Percentiles rank a stretch among this genome's conserved stretches.
Evolutionary conservation across 176 grass and related monocot species (phyloP).

Genomic region (Eleusine coracana): DNA sequence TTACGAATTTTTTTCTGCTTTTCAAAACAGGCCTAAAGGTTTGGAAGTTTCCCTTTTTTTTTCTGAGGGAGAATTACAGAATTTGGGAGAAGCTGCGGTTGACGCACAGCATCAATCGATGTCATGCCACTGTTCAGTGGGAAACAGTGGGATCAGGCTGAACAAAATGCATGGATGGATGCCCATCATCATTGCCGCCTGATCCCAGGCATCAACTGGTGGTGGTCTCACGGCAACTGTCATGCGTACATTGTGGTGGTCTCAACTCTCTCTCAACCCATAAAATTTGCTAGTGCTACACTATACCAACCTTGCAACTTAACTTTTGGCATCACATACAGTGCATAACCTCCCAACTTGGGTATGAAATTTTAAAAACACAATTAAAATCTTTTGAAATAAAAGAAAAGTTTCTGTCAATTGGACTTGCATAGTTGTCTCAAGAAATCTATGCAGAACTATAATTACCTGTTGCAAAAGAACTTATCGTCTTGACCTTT

Average conservation of each 20-base stretch:
- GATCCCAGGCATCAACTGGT: constrained; percentile 42
- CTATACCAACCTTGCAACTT: constrained; percentile 32
- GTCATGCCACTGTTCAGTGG: constrained; percentile 25
- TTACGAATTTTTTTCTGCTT: not conserved
- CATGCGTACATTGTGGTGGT: constrained; percentile 43
- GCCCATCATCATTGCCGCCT: constrained; percentile 36
- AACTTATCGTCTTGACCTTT: constrained; percentile 53
- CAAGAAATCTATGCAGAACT: not conserved
- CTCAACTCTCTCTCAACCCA: constrained; percentile 16
- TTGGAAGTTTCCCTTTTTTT: not conserved
- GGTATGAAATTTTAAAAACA: not conserved
- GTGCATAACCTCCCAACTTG: not conserved
- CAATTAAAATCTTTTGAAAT: not conserved
- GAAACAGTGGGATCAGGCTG: constrained; percentile 26
- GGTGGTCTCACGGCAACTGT: constrained; percentile 40
- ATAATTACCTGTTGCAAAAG: constrained; percentile 76
- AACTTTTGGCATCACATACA: constrained; percentile 17
- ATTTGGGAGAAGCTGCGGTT: not conserved
- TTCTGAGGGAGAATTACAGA: too few species aligned
- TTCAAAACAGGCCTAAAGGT: not conserved
- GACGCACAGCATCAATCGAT: not conserved
- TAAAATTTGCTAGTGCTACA: constrained; percentile 39
- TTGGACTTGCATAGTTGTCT: not conserved
- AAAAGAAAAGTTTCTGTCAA: not conserved
- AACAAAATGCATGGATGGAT: constrained; percentile 22